These are phyloP conservation scores for Pleurotus pulmonarius DNA, from an alignment of 768 basidiomycete genomes.

Conservation along the genomic window DNA sequence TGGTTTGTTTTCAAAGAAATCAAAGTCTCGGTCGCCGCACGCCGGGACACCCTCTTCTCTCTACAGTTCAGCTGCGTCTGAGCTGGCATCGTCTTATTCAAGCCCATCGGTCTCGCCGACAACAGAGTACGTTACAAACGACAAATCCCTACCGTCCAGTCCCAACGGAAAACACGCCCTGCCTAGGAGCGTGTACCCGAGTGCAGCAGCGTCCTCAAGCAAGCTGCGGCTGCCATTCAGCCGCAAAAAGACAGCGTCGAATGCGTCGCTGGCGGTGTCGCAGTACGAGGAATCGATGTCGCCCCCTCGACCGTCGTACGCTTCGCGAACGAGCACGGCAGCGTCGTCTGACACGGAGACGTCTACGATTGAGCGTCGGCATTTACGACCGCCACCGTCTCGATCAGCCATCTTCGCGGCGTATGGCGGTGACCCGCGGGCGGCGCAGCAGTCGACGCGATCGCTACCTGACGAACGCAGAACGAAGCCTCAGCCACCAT, in stretches of 20 bases:
- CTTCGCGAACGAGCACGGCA: conserved; percentile 29
- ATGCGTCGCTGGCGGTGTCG: conserved; percentile 13
- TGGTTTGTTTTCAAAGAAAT: conserved; percentile 7
- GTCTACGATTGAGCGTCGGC: conserved; percentile 29
- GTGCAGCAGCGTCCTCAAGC: conserved; percentile 18
- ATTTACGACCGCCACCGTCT: conserved; percentile 52
- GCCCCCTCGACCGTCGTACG: conserved; percentile 29
- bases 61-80: conserved; percentile 7
- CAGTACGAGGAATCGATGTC: conserved; percentile 10
- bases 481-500: conserved; percentile 12
- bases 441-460: conserved; percentile 50
- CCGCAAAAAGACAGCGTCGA: conserved; percentile 23
- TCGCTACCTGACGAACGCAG: conserved; percentile 51
- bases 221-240: conserved; percentile 36
- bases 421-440: conserved; percentile 45
- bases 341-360: conserved; percentile 42
- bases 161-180: conserved; percentile 12
- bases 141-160: conserved; percentile 16
- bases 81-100: conserved; percentile 3
- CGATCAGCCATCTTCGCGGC: conserved; percentile 63
- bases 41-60: background rate
- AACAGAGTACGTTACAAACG: conserved; percentile 25
- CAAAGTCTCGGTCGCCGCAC: background rate
- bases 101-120: conserved; percentile 13
- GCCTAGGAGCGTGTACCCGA: conserved; percentile 4